Conservation (phyloP, 192 early-diverging fungal genomes). For the Mortierella alpina region DNA sequence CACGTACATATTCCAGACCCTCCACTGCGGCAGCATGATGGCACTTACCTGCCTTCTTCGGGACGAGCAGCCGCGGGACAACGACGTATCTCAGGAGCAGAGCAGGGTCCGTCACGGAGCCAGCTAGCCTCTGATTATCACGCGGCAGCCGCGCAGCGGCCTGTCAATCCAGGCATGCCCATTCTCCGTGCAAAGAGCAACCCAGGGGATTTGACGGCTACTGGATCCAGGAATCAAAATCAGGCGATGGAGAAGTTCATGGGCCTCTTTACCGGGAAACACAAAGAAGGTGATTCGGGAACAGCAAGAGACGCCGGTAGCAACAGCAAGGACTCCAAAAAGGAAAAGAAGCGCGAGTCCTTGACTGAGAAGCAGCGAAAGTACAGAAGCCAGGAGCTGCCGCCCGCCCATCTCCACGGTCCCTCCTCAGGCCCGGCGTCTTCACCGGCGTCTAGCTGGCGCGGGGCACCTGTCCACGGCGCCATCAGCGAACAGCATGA, state of each 20-base stretch:
- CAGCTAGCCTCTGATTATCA: background rate
- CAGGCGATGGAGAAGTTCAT: conserved; percentile 42
- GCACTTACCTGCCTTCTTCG: background rate
- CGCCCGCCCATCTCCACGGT: conserved; percentile 3
- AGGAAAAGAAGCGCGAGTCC: conserved; percentile 20
- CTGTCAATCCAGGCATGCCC: conserved; percentile 18
- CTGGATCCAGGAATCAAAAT: conserved; percentile 13
- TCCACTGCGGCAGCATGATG: conserved; percentile 1
- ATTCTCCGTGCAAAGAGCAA: conserved; percentile 46
- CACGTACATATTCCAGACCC: conserved; percentile 15
- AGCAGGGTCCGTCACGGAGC: background rate
- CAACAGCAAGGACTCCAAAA: conserved; percentile 5
- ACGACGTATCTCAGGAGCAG: conserved; percentile 15
- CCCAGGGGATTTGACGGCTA: conserved; percentile 24
- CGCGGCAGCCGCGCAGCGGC: background rate
- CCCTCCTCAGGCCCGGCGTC: background rate
- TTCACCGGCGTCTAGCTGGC: conserved; percentile 6
- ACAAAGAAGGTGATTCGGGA: conserved; percentile 22
- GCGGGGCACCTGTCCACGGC: background rate
- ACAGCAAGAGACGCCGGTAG: background rate
- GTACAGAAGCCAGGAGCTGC: conserved; percentile 40
- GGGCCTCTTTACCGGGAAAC: conserved; percentile 31
- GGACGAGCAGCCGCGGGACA: background rate
- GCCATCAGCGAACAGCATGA: conserved; percentile 8
- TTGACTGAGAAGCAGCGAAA: conserved; percentile 39